Percentiles rank a stretch among this genome's conserved stretches.
Conservation (phyloP, 2,329 filamentous ascomycete species). For the Diaporthe citrichinensis region DNA sequence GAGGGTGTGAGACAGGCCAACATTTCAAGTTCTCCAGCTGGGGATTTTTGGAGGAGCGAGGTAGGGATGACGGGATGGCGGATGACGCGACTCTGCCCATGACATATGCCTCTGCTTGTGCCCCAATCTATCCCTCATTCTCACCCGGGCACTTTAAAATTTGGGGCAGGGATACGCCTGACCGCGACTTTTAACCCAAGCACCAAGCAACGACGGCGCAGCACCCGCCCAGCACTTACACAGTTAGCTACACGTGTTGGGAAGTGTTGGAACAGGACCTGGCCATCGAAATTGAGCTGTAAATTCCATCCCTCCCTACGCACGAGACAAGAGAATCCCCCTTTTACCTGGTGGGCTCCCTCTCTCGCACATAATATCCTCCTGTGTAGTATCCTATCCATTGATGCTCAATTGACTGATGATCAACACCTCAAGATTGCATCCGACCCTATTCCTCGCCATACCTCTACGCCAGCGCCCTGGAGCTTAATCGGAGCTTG, state of each 20-base stretch:
- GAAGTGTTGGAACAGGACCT: background rate
- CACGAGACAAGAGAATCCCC: background rate
- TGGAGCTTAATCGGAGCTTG: conserved; percentile 16
- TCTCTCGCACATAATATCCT: conserved; percentile 10
- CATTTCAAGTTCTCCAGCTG: conserved; percentile 11
- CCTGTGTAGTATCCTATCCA: background rate
- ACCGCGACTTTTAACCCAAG: conserved; percentile 24
- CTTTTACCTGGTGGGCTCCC: conserved; percentile 9
- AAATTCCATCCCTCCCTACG: conserved; percentile 27
- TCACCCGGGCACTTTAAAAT: conserved; percentile 16
- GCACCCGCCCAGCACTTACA: conserved; percentile 1
- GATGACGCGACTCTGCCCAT: conserved; percentile 28
- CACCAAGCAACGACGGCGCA: background rate
- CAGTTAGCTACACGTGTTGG: conserved; percentile 10
- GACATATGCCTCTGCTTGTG: background rate
- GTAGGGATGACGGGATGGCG: conserved; percentile 13
- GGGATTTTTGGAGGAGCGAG: conserved; percentile 2
- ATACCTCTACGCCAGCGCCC: background rate
- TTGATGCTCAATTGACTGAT: background rate
- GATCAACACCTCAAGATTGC: background rate
- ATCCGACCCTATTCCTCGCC: background rate
- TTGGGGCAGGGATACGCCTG: conserved; percentile 37
- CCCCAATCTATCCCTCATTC: background rate
- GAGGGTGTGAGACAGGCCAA: conserved; percentile 10
- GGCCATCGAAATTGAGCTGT: conserved; percentile 17